Base-by-base conservation (phyloP, 495 filamentous ascomycete genomes). In the Penicillium subrubescens region DNA sequence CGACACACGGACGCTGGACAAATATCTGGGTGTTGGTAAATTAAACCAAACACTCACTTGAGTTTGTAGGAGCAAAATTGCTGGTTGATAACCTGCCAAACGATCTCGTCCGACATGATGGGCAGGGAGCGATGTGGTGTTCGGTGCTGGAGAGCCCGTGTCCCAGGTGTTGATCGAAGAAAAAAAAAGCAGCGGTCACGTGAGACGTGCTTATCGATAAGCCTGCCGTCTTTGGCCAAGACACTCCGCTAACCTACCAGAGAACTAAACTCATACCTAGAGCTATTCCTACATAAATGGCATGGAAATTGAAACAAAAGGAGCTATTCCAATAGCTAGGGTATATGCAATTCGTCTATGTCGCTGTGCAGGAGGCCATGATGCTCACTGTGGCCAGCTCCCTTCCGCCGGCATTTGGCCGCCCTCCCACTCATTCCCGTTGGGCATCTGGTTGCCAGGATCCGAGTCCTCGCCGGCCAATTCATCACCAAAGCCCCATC, bases 1-100 rank as follows among this genome's bases (percentile, higher is more conserved):
- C 12, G 43, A 46, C 8, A 46, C 10, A 25, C 44, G 0, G 44
- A 25, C 10, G 12, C 3, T 14, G 21, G 33, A 21, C 27, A 69
- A 43, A 25, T 54, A 23, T 31, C 51, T 55, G 27, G 4, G 52
- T 19, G 63, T 44, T 48, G 33, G 46, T 57, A 59, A 53, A 33
- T 48, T 52, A 59, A 11, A 56, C 44, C 29, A 19, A 60, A 29
- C 14, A 79, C 85, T 74, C 80, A 95, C 91, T 98, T 98, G 64
- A 98, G 83, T 71, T 97, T 98, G 82, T 93, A 98, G 53, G 92
- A 88, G 79, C 95, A 99, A 75, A 97, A 97, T 77, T 97, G 92
- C 78, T 97, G 89, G 76, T 93, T 92, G 61, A 97, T 96, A 60
- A 96, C 88, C 71, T 94, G 90, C 95, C 95, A 99, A 69, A 99